Evolutionary conservation across 805 yeast species (phyloP).

Genomic region (Tetrapisispora arboricola): DNA sequence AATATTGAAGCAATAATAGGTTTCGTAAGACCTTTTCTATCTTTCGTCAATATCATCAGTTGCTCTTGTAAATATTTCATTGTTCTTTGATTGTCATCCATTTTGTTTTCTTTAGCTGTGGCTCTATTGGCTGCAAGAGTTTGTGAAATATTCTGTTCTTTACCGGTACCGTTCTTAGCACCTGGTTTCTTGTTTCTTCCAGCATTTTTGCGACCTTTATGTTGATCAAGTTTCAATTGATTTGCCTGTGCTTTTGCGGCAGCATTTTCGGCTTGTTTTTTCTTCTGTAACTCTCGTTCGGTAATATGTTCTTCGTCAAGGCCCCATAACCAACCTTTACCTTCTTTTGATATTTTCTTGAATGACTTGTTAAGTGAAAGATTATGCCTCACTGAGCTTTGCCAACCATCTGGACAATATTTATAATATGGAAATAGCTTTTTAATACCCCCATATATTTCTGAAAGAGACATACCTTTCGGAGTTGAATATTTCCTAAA

Average conservation of each 20-base stretch:
- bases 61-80: conserved; percentile 80
- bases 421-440: conserved; percentile 84
- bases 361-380: conserved; percentile 79
- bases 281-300: conserved; percentile 69
- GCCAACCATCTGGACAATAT: conserved; percentile 98
- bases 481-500: conserved; percentile 55
- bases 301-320: conserved; percentile 75
- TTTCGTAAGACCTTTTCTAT: conserved; percentile 64
- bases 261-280: conserved; percentile 55
- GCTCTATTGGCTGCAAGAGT: conserved; percentile 26
- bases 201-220: conserved; percentile 28
- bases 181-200: conserved; percentile 22
- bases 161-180: conserved; percentile 10
- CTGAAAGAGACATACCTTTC: conserved; percentile 71
- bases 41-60: conserved; percentile 67
- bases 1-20: conserved; percentile 75
- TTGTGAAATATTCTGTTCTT: conserved; percentile 28
- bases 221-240: conserved; percentile 42
- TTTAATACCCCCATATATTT: conserved; percentile 77
- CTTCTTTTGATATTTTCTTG: conserved; percentile 68
- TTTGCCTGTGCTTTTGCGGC: conserved; percentile 51
- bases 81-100: conserved; percentile 41
- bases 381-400: conserved; percentile 84
- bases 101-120: conserved; percentile 18
- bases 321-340: conserved; percentile 95